Conservation (phyloP, 306 rosid species). For the Quercus parvula region DNA sequence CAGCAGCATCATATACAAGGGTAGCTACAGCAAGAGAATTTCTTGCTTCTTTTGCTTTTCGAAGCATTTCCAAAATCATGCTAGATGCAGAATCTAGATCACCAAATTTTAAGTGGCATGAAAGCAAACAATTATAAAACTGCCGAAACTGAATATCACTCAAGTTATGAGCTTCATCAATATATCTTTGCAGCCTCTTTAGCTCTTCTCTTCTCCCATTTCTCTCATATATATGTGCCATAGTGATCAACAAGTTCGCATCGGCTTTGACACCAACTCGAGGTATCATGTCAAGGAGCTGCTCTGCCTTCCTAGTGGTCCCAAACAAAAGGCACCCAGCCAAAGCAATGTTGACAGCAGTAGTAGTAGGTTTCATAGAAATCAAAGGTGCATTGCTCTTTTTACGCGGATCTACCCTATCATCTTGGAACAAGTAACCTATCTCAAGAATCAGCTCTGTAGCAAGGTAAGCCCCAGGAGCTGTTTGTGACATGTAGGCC, state of each 20-base stretch:
- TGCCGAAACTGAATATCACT: conserved; percentile 62
- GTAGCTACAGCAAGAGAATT: conserved; percentile 59
- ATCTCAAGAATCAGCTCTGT: conserved; percentile 82
- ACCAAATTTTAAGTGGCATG: conserved; percentile 84
- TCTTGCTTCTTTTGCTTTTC: conserved; percentile 68
- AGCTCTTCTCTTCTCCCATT: conserved; percentile 82
- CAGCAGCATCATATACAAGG: conserved; percentile 29
- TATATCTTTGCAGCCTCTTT: conserved; percentile 64
- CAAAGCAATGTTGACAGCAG: conserved; percentile 71
- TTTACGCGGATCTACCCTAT: conserved; percentile 80
- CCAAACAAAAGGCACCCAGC: conserved; percentile 73
- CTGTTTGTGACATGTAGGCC: conserved; percentile 72
- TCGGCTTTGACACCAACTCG: conserved; percentile 70
- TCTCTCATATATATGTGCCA: conserved; percentile 70
- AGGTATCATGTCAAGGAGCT: conserved; percentile 87
- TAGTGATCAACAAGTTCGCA: conserved; percentile 59
- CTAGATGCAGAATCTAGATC: conserved; percentile 73
- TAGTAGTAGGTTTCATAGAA: conserved; percentile 69
- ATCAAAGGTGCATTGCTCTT: conserved; percentile 66
- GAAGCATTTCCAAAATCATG: conserved; percentile 81
- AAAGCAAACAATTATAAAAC: conserved; percentile 67
- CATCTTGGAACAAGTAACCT: conserved; percentile 77
- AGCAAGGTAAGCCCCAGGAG: conserved; percentile 76
- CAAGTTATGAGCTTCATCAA: conserved; percentile 67
- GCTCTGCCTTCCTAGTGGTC: conserved; percentile 75